phyloP scores from a whole-genome alignment of 495 filamentous ascomycete genomes.

The Talaromyces stipitatus region DNA sequence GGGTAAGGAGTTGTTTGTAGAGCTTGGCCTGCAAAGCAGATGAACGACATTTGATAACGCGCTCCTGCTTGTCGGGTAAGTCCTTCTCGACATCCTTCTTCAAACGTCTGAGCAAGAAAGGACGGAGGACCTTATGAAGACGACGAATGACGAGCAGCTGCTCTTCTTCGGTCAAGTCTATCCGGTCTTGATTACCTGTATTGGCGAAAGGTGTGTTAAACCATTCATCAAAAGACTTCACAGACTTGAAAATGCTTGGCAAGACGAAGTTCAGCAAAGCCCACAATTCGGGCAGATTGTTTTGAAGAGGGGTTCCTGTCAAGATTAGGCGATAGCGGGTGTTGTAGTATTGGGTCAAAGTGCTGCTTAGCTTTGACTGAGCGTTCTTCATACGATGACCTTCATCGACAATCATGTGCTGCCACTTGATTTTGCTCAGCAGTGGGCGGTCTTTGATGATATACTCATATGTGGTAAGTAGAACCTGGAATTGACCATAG shows the following conservation, averaged over 20 bases:
- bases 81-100: constrained; percentile 99
- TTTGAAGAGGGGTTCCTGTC: constrained; percentile 94
- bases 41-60: constrained; percentile 98
- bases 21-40: constrained; percentile 87
- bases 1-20: constrained; percentile 92
- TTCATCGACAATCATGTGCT: constrained; percentile 99
- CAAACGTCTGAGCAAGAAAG: constrained; percentile 94
- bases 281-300: constrained; percentile 95
- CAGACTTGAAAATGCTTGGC: constrained; percentile 98
- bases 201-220: constrained; percentile 99
- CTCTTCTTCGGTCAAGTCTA: constrained; percentile 99
- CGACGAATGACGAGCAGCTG: constrained; percentile 96
- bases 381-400: constrained; percentile 99
- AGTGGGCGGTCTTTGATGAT: constrained; percentile 97
- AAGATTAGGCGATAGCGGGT: constrained; percentile 94
- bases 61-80: constrained; percentile 95
- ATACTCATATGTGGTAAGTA: constrained; percentile 97
- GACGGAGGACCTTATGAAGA: constrained; percentile 93
- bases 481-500: constrained; percentile 89
- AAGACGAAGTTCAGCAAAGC: constrained; percentile 96
- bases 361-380: constrained; percentile 93
- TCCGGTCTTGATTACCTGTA: constrained; percentile 94
- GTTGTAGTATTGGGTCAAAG: constrained; percentile 87
- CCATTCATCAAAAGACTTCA: constrained; percentile 99
- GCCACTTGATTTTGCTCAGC: constrained; percentile 95